Conservation (phyloP, 495 filamentous ascomycete species). For the Aspergillus biplanus region DNA sequence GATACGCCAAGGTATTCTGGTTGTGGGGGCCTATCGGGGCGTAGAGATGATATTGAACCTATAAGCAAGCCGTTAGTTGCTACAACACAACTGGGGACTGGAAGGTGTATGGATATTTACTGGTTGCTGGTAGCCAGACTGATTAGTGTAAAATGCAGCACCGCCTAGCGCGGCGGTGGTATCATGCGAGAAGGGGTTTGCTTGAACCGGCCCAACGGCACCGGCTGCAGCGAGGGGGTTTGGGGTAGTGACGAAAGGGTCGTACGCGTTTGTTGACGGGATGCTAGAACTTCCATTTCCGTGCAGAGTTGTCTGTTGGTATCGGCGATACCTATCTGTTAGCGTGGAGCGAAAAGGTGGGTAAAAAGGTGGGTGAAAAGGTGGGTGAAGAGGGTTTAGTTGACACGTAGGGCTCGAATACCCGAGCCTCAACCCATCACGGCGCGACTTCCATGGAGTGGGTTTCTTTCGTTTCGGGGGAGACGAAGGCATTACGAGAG, state of each 20-base stretch:
- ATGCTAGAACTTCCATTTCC: conserved; percentile 45
- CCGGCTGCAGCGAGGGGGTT: conserved; percentile 56
- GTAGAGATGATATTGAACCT: conserved; percentile 92
- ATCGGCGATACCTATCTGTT: not conserved
- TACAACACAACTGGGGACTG: no score
- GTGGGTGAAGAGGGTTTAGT: not conserved
- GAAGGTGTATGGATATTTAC: conserved; percentile 44
- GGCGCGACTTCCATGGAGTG: not conserved
- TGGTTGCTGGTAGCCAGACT: conserved; percentile 65
- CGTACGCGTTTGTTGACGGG: conserved; percentile 44
- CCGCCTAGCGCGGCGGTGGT: conserved; percentile 53
- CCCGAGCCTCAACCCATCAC: not conserved
- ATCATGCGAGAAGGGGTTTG: conserved; percentile 72
- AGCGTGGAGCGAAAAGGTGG: not conserved
- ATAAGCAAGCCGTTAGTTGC: conserved; percentile 10
- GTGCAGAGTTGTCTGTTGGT: conserved; percentile 41
- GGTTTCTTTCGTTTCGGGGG: not conserved
- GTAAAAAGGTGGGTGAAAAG: not conserved
- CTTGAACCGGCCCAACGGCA: conserved; percentile 50
- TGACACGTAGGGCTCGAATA: conserved; percentile 3
- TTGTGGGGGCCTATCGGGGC: conserved; percentile 82
- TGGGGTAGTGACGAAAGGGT: conserved; percentile 64
- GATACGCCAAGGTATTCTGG: conserved; percentile 77
- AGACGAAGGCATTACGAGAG: not conserved
- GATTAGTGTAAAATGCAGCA: conserved; percentile 57